Percentiles rank a stretch among this genome's conserved stretches.
These are phyloP conservation scores for Theileria equi DNA, from an alignment of 169 alveolate species.

Conservation along the genomic window DNA sequence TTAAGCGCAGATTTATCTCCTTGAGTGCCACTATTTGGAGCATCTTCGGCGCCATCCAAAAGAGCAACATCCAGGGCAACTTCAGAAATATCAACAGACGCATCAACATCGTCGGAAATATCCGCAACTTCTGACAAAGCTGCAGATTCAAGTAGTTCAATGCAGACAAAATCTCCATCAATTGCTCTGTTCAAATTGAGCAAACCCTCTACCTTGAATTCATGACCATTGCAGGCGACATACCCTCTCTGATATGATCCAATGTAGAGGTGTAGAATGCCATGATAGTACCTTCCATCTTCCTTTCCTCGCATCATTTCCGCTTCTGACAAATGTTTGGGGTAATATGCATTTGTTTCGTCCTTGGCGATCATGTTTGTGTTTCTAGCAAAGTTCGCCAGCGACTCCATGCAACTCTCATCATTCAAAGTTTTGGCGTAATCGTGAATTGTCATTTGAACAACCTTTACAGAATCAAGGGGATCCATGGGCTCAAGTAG, in stretches of 20 bases:
- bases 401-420: conserved; percentile 10
- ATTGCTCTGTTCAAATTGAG: conserved; percentile 92
- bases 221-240: conserved; percentile 74
- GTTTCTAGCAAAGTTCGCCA: neutral
- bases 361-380: neutral
- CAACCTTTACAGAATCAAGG: neutral
- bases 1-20: conserved; percentile 48
- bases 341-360: conserved; percentile 21
- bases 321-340: conserved; percentile 42
- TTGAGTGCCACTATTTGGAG: conserved; percentile 3
- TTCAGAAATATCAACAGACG: conserved; percentile 30
- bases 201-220: conserved; percentile 80
- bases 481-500: no score
- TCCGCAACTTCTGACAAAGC: conserved; percentile 58
- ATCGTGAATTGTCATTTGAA: conserved; percentile 23
- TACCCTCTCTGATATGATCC: conserved; percentile 76
- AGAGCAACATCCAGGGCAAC: conserved; percentile 9
- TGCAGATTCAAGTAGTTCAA: conserved; percentile 78
- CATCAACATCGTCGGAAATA: conserved; percentile 47
- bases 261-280: conserved; percentile 80
- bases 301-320: conserved; percentile 73
- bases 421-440: conserved; percentile 20
- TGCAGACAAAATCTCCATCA: conserved; percentile 95
- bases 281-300: conserved; percentile 83
- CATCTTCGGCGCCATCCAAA: conserved; percentile 46